Evolutionary conservation across 257 asterid species (phyloP), one percentile per base, ranked within the genome.

Genomic region (Scutellaria barbata): DNA sequence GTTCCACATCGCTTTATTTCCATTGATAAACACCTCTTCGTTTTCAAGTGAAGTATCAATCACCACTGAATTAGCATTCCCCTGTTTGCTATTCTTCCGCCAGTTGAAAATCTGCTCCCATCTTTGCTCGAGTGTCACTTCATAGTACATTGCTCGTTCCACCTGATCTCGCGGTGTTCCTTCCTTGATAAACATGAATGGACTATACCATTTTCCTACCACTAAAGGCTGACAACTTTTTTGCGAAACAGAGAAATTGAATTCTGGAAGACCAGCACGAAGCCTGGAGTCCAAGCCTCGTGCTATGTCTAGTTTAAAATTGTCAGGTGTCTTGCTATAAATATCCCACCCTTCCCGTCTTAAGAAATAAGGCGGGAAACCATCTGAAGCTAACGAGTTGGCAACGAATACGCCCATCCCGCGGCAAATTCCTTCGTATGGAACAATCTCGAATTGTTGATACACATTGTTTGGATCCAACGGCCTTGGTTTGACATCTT

Each of bases 161-260:
- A 85, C 78, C 46, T 87, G 95, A 30, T 84, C 85, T 48, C 37
- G 66, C 30, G 82, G 2, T 0, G 76, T 55, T 1, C 83, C 87
- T 14, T 88, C 95, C 74, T 88, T 90, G 53, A 90, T 80, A 60
- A 88, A 90, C 3, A 77, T 3, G 20, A 86, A 90, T 4, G 96
- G 95, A n/a, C 78, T 53, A 57, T 88, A 90, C 96, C 95, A 90
- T 75, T 84, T 80, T 6, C 96, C 89, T 0, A 84, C 86, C 0
- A 66, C 58, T 7, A 18, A 9, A 5, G 77, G 25, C 1, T 35
- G 41, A 43, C 77, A 64, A 6, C 16, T 7, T 17, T 22, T 22
- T 22, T 22, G 25, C 25, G 25, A 22, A 22, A 22, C 1, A 1
- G 25, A 22, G 25, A 22, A 22, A 22, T 22, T 22, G 25, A 79